Conservation (phyloP, 2,329 filamentous ascomycete species). For the Neophaeococcomyces aloes region DNA sequence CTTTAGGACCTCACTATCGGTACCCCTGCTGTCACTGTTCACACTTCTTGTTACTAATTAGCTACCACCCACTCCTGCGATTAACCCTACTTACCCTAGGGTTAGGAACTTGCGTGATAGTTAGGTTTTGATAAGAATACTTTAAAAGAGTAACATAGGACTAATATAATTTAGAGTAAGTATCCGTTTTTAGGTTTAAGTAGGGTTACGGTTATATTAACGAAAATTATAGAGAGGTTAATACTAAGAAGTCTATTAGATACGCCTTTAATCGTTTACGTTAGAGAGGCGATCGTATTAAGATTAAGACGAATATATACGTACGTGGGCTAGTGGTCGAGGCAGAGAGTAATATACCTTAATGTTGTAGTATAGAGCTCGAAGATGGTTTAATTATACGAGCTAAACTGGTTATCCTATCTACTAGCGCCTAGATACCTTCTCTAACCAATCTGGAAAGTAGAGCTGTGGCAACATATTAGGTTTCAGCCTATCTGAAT, state of each 20-base stretch:
- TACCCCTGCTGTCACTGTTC: no score
- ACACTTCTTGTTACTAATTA: no score
- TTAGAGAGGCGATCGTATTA: conserved; percentile 23
- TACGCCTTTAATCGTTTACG: conserved; percentile 32
- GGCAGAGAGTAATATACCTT: neutral
- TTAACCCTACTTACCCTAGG: no score
- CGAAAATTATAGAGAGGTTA: conserved; percentile 37
- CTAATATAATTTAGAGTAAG: no score
- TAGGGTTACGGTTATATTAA: conserved; percentile 34
- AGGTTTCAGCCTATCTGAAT: conserved; percentile 65
- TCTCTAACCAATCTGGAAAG: conserved; percentile 65
- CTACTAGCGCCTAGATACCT: conserved; percentile 80
- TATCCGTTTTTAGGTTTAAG: conserved; percentile 16
- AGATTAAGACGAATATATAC: conserved; percentile 26
- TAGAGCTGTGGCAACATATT: conserved; percentile 67
- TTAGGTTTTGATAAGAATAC: no score
- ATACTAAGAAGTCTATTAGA: conserved; percentile 32
- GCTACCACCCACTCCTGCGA: no score
- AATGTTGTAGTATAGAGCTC: conserved; percentile 16
- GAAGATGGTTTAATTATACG: neutral
- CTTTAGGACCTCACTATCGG: no score
- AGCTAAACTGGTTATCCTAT: conserved; percentile 44
- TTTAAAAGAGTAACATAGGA: no score
- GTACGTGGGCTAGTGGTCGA: conserved; percentile 22
- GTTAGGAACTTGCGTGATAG: no score